phyloP scores from a whole-genome alignment of 2,329 filamentous ascomycete genomes.

The Scedosporium minutisporum region DNA sequence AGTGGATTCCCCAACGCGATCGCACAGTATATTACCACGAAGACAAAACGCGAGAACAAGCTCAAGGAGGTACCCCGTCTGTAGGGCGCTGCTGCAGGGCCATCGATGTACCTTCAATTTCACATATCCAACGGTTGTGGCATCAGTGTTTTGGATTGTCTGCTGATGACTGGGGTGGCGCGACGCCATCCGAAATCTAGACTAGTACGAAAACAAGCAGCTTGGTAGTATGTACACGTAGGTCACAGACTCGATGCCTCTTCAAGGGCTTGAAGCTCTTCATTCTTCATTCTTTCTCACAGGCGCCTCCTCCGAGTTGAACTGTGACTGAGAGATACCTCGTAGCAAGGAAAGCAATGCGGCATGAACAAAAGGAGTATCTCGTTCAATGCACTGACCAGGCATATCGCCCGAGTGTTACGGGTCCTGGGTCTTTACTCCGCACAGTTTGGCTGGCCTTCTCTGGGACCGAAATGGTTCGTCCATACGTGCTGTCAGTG shows the following conservation, averaged over 20 bases:
- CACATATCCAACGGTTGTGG: slow-evolving; percentile 1
- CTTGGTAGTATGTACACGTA: neutral
- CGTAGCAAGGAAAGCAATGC: too few species aligned
- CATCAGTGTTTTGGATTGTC: neutral
- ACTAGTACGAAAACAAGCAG: neutral
- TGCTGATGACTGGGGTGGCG: neutral
- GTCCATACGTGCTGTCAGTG: neutral
- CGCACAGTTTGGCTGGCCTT: neutral
- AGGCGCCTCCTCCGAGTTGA: too few species aligned
- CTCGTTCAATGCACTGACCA: too few species aligned
- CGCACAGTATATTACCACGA: too few species aligned
- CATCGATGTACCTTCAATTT: neutral
- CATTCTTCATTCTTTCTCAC: too few species aligned
- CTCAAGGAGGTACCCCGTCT: neutral
- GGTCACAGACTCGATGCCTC: neutral
- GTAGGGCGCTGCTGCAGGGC: neutral
- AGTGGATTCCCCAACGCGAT: too few species aligned
- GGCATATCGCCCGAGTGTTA: neutral
- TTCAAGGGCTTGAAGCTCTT: too few species aligned
- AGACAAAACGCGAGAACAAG: neutral
- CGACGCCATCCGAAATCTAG: neutral
- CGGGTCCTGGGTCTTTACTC: neutral
- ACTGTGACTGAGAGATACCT: too few species aligned
- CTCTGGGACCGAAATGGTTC: slow-evolving; percentile 1
- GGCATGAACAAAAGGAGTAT: too few species aligned